Base-by-base conservation (phyloP, 352 stramenopile species). In the Globisporangium yorkense region DNA sequence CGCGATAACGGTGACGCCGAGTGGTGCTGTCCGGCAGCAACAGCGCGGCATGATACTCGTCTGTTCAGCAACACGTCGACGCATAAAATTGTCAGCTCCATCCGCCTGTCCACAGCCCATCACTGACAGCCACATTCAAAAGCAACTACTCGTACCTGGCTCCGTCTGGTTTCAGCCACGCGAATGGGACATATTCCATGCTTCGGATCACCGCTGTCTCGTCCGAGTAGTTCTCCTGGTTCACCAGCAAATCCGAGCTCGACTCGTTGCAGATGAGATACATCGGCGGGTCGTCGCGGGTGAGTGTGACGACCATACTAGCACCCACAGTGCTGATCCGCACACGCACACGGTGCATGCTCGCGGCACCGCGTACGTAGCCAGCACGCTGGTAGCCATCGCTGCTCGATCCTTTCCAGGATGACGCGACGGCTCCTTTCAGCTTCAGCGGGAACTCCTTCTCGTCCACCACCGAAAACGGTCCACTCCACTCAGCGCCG, bases 201-300 rank as follows among this genome's bases (percentile, higher is more conserved):
- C 72, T 80, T 5, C 74, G 84, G 59, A 96, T 70, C 16, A 87
- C 59, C 7, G 87, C 62, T 29, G 59, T 74, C 47, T 91, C 80
- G 31, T 90, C 75, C 1, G 81, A 89, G 21, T 66, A 77, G 55
- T 87, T 66, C 0, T 83, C 64, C 56, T 96, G 84, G 40, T 70
- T 87, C 37, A 94, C 77, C 54, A 79, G 80, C 27, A 96, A 62
- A 40, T 92, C 81, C 8, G 74, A 75, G 46, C 68, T 85, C 16
- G 86, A 92, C 51, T 94, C 75, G 50, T 96, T 96, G 60, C 78
- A 76, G 18, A 96, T 88, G 45, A 93, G 69, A 51, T 90, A 93
- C 84, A 94, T 92, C 0, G 86, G 77, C 13, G 86, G 86, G 41
- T 91, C 79, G 39, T 96, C 86, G 15, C 68, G 70, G 59, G 80